Conservation (phyloP, 2,329 filamentous ascomycete genomes). For the Aspergillus chevalieri region DNA sequence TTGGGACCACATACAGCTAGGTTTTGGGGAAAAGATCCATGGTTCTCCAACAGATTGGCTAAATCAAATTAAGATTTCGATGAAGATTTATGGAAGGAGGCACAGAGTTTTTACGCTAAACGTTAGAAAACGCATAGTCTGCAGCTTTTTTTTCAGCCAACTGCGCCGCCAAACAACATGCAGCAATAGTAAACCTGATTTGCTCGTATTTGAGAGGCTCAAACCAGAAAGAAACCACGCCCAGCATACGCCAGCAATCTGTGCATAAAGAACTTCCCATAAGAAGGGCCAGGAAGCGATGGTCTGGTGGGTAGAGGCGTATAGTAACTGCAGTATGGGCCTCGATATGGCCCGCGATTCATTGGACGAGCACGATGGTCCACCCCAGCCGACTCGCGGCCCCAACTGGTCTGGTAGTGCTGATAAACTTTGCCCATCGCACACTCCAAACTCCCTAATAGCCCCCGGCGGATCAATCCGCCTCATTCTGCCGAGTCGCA, state of each 20-base stretch:
- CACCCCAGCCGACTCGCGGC: background rate
- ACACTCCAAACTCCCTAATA: background rate
- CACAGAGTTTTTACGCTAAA: too few relatives aligned
- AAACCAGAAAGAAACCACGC: background rate
- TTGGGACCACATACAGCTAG: background rate
- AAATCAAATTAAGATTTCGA: background rate
- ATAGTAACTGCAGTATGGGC: background rate
- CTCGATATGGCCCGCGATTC: background rate
- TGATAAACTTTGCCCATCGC: background rate
- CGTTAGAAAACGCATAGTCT: too few relatives aligned
- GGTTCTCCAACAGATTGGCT: background rate
- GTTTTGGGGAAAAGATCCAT: background rate
- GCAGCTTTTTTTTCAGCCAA: too few relatives aligned
- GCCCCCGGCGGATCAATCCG: background rate
- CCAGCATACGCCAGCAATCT: background rate
- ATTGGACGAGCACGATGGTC: background rate
- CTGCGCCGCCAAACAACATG: too few relatives aligned
- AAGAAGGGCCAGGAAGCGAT: too few relatives aligned
- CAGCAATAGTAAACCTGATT: too few relatives aligned
- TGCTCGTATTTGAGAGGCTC: background rate
- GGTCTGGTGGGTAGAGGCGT: too few relatives aligned
- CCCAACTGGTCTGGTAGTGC: background rate
- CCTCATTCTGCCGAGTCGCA: background rate
- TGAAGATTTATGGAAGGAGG: background rate
- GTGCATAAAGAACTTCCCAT: background rate